Base-by-base conservation (phyloP, 495 filamentous ascomycete species). In the Xylaria venustula region DNA sequence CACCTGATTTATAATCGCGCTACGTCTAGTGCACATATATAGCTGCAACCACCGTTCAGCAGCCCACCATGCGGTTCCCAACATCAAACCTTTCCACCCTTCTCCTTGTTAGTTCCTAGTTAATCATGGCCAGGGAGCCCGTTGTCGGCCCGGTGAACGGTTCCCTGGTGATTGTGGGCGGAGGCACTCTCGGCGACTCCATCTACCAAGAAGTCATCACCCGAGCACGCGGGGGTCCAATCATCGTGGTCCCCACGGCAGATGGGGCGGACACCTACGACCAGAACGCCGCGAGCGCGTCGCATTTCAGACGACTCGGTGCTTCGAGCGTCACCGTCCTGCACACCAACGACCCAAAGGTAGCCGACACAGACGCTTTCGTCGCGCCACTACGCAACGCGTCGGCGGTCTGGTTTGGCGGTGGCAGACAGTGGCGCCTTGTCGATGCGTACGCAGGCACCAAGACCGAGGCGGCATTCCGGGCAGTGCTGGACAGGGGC, bases 181-280 rank as follows among this genome's bases (percentile, higher is more conserved):
- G 72, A 1, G 71, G 71, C n/a, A 66, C 62, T 2, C 63, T 66
- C 28, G 70, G 69, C 41, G 78, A 81, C 57, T 75, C 75, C 0
- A 79, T 79, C n/a, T 77, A 78, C 66, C 64, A 70, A 40, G 60
- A 74, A 44, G 75, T 78, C 36, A 80, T 81, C 49, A 69, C 67
- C 47, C 66, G 80, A 0, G 74, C 77, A 0, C 73, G 75, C 14
- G 65, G 80, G 0, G 74, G 74, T 1, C 78, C 79, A 4, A 79
- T 81, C 36, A 62, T 82, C n/a, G 71, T 80, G n/a, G 72, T 82
- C 25, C 79, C 80, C 51, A 76, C 71, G 0, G 72, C 70, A 0
- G 71, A 70, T 6, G 72, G 66, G 3, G 60, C 55, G 14, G 44
- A 47, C 14, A 64, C 45, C 0, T 73, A 74, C 58, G 68, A 71